Evolutionary conservation across 768 basidiomycete genomes (phyloP), one percentile per base, ranked within the genome.

Genomic region (Kwoniella pini): DNA sequence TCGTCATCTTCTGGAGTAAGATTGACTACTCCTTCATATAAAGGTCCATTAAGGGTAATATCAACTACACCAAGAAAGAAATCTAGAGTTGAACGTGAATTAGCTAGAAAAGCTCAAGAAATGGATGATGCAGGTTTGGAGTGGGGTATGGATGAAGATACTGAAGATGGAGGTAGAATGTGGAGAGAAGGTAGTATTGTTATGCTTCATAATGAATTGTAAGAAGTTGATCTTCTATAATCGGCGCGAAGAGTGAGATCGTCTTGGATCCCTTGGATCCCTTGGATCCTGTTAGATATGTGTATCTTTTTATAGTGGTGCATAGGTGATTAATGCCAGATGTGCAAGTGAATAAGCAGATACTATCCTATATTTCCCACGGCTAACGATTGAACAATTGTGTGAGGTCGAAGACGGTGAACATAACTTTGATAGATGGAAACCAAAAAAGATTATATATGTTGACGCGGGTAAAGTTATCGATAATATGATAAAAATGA

Each of bases 61-160:
- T 36, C 51, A 21, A 46, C 50, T 13, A 61, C 59, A 15, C 44
- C 59, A 13, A 54, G 59, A 26, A 53, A 55, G 56, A 40, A 42
- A 24, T 24, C 26, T 30, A 36, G 50, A 60, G 43, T 28, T 27
- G 38, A 65, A 59, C 43, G 52, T 54, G 28, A 68, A 62, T 38
- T 72, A 33, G 63, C 58, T 1, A 60, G 60, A 26, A 38, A 67
- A 24, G 70, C 67, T 0, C 38, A 44, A 49, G 45, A 58, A 15
- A 10, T 60, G 10, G 63, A 67, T 57, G 70, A 72, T 17, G 65
- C 60, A 26, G 69, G 69, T 6, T 55, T 68, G 33, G 70, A 72
- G 38, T 72, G 70, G 70, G 70, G 70, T n/a, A 31, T 72, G 48
- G 70, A 72, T 38, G 70, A 72, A 28, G 69, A 70, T 60, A 63